A percentile compares a stretch with the other conserved stretches of the same genome.
Evolutionary conservation across 441 rosid species (phyloP).

Genomic region (Erodium moschatum): DNA sequence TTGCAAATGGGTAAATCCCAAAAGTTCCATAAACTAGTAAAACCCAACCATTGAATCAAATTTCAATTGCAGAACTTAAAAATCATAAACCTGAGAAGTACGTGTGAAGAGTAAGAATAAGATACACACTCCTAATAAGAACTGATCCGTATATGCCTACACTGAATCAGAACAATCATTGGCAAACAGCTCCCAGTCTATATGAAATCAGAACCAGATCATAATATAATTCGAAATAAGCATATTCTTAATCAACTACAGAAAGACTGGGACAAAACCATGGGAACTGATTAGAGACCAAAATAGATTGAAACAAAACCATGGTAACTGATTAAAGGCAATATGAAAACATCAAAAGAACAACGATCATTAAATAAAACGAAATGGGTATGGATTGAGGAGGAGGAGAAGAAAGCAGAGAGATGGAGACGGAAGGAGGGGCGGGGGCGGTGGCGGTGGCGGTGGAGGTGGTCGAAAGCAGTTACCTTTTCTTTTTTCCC

Average conservation of each 20-base stretch:
- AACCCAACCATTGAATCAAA: background rate
- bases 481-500: background rate
- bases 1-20: background rate
- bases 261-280: background rate
- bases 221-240: background rate
- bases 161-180: background rate
- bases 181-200: background rate
- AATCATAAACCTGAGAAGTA: background rate
- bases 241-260: background rate
- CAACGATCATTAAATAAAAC: background rate
- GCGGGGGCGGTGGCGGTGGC: background rate
- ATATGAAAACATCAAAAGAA: background rate
- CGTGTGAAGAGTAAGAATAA: too few relatives aligned
- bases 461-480: background rate
- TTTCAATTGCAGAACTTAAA: background rate
- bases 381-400: too few relatives aligned
- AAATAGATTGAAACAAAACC: background rate
- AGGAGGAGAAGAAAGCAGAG: too few relatives aligned
- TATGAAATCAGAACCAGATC: background rate
- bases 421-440: too few relatives aligned
- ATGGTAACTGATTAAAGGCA: background rate
- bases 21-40: background rate
- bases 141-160: background rate
- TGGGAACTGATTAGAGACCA: background rate
- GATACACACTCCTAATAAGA: background rate